A percentile compares a stretch with the other conserved stretches of the same genome.
phyloP scores from a whole-genome alignment of 371 early-diverging fungal genomes.

The Circinella minor region DNA sequence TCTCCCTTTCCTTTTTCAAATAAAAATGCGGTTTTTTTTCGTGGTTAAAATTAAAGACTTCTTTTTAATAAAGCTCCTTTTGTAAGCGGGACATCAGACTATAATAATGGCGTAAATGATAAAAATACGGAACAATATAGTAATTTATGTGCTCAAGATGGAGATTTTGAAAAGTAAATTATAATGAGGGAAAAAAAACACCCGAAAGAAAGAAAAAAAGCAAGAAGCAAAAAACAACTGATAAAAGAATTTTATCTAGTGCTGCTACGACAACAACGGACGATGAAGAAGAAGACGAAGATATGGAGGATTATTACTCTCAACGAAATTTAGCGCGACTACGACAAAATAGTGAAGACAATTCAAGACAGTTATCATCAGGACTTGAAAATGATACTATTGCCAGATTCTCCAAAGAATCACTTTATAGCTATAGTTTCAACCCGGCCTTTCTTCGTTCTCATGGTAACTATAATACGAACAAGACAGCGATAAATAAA shows the following conservation, averaged over 20 bases:
- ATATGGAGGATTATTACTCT: slow-evolving; percentile 6
- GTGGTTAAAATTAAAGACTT: not conserved
- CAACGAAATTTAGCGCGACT: not conserved
- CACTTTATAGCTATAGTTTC: slow-evolving; percentile 65
- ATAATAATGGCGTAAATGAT: not conserved
- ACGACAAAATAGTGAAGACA: slow-evolving; percentile 6
- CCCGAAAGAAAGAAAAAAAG: too few species aligned
- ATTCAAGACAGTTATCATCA: not conserved
- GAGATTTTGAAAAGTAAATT: too few species aligned
- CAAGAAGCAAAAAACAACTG: too few species aligned
- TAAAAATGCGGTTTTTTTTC: too few species aligned
- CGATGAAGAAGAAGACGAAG: not conserved
- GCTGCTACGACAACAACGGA: not conserved
- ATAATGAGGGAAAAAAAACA: not conserved
- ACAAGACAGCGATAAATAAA: slow-evolving; percentile 32
- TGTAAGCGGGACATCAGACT: not conserved
- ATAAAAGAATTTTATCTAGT: not conserved
- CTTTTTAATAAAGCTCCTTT: not conserved
- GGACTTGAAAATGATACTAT: slow-evolving; percentile 24
- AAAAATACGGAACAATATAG: too few species aligned
- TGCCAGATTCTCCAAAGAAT: slow-evolving; percentile 55
- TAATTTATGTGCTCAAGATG: too few species aligned
- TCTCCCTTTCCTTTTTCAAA: too few species aligned
- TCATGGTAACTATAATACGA: too few species aligned
- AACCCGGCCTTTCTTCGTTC: slow-evolving; percentile 45